Conservation (phyloP, 331 rosid genomes). For the Pyrus hybrid region DNA sequence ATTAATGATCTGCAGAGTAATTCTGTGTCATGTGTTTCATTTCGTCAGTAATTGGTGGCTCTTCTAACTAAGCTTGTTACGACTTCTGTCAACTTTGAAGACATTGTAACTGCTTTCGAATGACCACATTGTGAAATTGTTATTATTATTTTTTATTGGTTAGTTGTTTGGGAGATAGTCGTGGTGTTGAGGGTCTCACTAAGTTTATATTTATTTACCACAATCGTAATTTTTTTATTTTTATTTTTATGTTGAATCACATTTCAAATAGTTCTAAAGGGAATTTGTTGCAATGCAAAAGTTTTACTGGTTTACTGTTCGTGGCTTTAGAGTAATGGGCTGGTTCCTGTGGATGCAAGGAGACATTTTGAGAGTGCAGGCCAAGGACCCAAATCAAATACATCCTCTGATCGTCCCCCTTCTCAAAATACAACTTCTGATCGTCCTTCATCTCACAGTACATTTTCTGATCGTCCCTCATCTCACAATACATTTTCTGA, state of each 20-base stretch:
- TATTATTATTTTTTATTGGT: background rate
- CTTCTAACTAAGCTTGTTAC: background rate
- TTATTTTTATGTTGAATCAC: background rate
- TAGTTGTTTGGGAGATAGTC: background rate
- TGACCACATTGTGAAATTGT: background rate
- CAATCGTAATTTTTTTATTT: background rate
- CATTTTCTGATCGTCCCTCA: too few relatives aligned
- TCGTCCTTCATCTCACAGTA: too few relatives aligned
- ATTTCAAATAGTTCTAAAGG: background rate
- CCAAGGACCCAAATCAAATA: slow-evolving; percentile 42
- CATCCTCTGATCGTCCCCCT: slow-evolving; percentile 34
- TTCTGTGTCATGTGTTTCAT: background rate
- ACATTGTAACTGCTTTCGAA: background rate
- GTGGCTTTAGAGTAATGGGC: slow-evolving; percentile 46
- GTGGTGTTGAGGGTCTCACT: background rate
- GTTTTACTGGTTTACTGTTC: background rate
- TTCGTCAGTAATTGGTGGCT: background rate
- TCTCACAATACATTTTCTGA: slow-evolving; percentile 23
- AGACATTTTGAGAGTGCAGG: slow-evolving; percentile 29
- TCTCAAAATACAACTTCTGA: too few relatives aligned
- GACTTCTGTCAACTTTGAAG: background rate
- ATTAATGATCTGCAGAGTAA: background rate
- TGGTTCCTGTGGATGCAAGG: slow-evolving; percentile 33
- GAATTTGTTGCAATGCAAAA: background rate
- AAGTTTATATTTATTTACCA: background rate